These are phyloP conservation scores for Fagopyrum homotropicum DNA, from an alignment of 148 eudicot species.

Conservation along the genomic window DNA sequence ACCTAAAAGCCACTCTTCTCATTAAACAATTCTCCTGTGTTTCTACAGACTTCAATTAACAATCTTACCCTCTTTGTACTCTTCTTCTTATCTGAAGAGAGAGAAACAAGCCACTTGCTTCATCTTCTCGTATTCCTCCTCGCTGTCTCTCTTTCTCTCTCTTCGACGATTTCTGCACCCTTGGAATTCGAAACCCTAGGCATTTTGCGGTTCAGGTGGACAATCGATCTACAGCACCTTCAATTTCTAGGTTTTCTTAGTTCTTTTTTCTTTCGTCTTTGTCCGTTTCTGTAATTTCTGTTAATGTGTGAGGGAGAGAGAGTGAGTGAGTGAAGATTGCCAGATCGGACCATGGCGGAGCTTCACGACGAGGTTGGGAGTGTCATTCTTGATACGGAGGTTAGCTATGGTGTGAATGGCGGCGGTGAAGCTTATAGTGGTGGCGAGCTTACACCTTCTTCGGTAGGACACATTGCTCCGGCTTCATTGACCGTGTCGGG, in stretches of 20 bases:
- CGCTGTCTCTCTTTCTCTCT: not conserved
- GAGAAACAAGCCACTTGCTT: slow-evolving; percentile 6
- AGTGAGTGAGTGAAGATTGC: slow-evolving; percentile 2
- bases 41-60: slow-evolving; percentile 4
- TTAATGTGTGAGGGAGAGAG: slow-evolving; percentile 7
- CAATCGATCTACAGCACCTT: slow-evolving; percentile 9
- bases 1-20: not conserved
- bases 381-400: slow-evolving; percentile 8
- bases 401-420: slow-evolving; percentile 9
- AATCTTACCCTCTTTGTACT: slow-evolving; percentile 9
- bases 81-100: not conserved
- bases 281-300: not conserved
- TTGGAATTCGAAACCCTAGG: slow-evolving; percentile 3
- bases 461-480: slow-evolving; percentile 2
- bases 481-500: slow-evolving; percentile 42
- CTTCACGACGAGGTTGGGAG: slow-evolving; percentile 14
- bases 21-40: slow-evolving; percentile 7
- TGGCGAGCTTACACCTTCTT: slow-evolving; percentile 8
- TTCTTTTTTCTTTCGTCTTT: not conserved
- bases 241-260: not conserved
- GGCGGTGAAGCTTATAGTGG: not conserved
- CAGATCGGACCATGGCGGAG: slow-evolving; percentile 21
- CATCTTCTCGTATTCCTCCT: not conserved
- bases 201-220: slow-evolving; percentile 3
- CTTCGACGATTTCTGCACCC: not conserved